Evolutionary conservation across 176 grass and related monocot genomes (phyloP).

Genomic region (Themeda triandra): DNA sequence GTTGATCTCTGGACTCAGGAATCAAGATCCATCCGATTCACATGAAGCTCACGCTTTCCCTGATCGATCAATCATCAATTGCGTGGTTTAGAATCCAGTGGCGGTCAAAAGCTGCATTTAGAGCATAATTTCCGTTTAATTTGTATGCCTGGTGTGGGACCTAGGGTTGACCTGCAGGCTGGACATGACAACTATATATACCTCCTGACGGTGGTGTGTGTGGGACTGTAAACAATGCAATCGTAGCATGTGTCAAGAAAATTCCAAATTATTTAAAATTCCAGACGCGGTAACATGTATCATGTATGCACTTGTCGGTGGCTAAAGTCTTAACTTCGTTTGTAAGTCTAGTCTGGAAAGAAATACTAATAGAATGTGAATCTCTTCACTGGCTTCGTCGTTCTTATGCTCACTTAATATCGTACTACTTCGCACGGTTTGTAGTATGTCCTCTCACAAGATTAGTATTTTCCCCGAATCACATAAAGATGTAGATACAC

Average conservation of each 20-base stretch:
- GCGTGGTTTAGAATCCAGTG: conserved; percentile 17
- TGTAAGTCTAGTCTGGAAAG: neutral
- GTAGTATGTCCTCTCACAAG: neutral
- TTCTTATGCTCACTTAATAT: neutral
- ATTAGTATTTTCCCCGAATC: no score
- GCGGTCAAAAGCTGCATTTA: conserved; percentile 33
- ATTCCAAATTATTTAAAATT: conserved; percentile 12
- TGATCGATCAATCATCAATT: conserved; percentile 21
- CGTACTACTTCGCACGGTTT: neutral
- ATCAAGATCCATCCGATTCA: conserved; percentile 18
- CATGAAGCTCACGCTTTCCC: conserved; percentile 8
- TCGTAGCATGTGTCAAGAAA: conserved; percentile 13
- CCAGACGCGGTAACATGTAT: neutral
- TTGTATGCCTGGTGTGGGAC: neutral
- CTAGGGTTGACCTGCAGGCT: conserved; percentile 24
- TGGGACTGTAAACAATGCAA: neutral
- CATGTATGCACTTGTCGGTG: conserved; percentile 3
- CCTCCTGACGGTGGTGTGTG: conserved; percentile 19
- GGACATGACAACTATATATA: neutral
- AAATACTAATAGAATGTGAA: neutral
- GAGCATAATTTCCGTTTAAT: neutral
- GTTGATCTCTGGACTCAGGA: neutral
- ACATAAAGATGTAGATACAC: no score
- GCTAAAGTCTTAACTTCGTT: neutral
- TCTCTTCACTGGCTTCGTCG: neutral